Evolutionary conservation across 164 flowering plant species (phyloP), one percentile per base, ranked within the genome.

Genomic region (Euptelea pleiosperma): DNA sequence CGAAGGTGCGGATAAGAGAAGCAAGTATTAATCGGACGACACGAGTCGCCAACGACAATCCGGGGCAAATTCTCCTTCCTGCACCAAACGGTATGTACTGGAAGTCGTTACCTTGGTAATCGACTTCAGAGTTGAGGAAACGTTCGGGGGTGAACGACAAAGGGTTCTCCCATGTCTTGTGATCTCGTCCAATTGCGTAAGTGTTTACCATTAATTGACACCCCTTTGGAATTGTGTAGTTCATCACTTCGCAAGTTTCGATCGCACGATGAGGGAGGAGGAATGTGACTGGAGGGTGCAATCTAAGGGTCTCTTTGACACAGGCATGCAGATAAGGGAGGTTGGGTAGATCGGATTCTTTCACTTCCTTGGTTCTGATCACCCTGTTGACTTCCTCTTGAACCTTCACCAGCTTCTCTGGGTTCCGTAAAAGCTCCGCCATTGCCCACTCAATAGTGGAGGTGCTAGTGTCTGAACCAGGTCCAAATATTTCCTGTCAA

Each of bases 361-460:
- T 53, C 10, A 53, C 57, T 25, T 3, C 22, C 11, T 10, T 46
- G 26, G 6, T 8, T 21, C 43, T 24, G 5, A 35, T 11, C 42
- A 25, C 43, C 8, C 10, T 53, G 2, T 15, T 16, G 7, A 53
- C 9, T 37, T 53, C 57, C 1, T 34, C 43, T 12, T 34, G 25
- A 33, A 53, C 42, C 35, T 53, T 53, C 8, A 1, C 14, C n/a
- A 53, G 28, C 14, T 14, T 35, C 16, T 53, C 29, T 11, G 42
- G 57, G 35, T 37, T 53, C 9, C 29, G 28, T 0, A 53, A 34
- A 4, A 53, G 57, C 57, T 53, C 57, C 15, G 42, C 43, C 57
- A 53, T 53, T 24, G 57, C 57, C 57, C 57, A 53, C 42, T 53
- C 57, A 36, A 53, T 35, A 34, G 42, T 35, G 14, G 42, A 18